Conservation (phyloP, 179 eudicot genomes). For the Heliamphora pulchella region DNA sequence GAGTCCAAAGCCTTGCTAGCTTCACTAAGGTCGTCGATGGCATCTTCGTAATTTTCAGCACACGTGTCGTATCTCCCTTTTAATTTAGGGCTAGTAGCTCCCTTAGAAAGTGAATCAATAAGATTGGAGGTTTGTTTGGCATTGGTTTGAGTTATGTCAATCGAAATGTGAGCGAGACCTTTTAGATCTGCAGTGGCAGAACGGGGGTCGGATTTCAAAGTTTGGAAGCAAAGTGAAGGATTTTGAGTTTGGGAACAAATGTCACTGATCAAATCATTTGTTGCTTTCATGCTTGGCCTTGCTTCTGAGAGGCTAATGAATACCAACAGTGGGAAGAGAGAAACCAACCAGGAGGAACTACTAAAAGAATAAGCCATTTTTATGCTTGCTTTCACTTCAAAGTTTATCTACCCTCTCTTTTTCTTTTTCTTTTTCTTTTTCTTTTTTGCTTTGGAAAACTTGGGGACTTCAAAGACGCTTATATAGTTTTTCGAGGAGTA, state of each 20-base stretch:
- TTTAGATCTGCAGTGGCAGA: slow-evolving; percentile 11
- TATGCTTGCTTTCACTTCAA: neutral
- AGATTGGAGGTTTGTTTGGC: slow-evolving; percentile 4
- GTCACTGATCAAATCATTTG: neutral
- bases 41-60: neutral
- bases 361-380: neutral
- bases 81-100: neutral
- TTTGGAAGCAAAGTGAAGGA: neutral
- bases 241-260: slow-evolving; percentile 17
- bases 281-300: neutral
- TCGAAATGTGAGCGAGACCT: slow-evolving; percentile 15
- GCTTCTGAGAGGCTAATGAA: neutral
- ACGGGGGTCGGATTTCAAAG: slow-evolving; percentile 13
- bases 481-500: too few relatives aligned
- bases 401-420: neutral
- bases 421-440: too few relatives aligned
- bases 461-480: too few relatives aligned
- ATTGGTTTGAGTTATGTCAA: neutral
- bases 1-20: neutral
- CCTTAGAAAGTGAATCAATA: neutral
- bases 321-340: neutral
- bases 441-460: too few relatives aligned
- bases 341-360: neutral
- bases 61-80: slow-evolving; percentile 1
- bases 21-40: neutral